These are phyloP conservation scores for Fusarium camptoceras DNA, from an alignment of 2,329 filamentous ascomycete species.

Conservation along the genomic window DNA sequence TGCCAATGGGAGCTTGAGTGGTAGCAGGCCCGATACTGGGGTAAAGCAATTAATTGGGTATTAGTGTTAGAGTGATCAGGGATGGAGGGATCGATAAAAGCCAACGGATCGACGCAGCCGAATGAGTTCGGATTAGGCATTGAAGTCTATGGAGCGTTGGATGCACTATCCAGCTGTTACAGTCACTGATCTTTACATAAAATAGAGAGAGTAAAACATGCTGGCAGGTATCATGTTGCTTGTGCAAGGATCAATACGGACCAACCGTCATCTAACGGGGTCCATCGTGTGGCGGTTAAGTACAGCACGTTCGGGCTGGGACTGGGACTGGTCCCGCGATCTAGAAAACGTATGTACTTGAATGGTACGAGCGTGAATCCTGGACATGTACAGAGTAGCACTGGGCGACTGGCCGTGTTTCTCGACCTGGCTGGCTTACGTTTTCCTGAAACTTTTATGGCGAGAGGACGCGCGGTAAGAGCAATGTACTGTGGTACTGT, in stretches of 20 bases:
- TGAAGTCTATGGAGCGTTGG: background rate
- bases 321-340: slow-evolving; percentile 26
- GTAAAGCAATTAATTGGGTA: slow-evolving; percentile 31
- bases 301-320: slow-evolving; percentile 17
- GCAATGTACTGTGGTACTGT: background rate
- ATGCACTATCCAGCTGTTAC: background rate
- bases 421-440: slow-evolving; percentile 19
- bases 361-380: slow-evolving; percentile 20
- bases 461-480: slow-evolving; percentile 5
- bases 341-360: slow-evolving; percentile 13
- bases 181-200: background rate
- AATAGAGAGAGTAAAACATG: background rate
- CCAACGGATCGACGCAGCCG: slow-evolving; percentile 1
- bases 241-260: slow-evolving; percentile 22
- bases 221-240: slow-evolving; percentile 2
- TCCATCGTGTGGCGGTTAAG: slow-evolving; percentile 41
- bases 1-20: slow-evolving; percentile 7
- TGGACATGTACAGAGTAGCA: slow-evolving; percentile 13
- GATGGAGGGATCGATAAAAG: slow-evolving; percentile 18
- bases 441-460: slow-evolving; percentile 3
- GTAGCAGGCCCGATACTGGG: slow-evolving; percentile 28
- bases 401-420: slow-evolving; percentile 17
- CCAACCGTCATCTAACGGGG: slow-evolving; percentile 42
- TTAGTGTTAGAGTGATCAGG: slow-evolving; percentile 8
- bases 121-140: slow-evolving; percentile 5